Base-by-base conservation (phyloP, 139 green algal genomes). In the Coccomyxa sp. region DNA sequence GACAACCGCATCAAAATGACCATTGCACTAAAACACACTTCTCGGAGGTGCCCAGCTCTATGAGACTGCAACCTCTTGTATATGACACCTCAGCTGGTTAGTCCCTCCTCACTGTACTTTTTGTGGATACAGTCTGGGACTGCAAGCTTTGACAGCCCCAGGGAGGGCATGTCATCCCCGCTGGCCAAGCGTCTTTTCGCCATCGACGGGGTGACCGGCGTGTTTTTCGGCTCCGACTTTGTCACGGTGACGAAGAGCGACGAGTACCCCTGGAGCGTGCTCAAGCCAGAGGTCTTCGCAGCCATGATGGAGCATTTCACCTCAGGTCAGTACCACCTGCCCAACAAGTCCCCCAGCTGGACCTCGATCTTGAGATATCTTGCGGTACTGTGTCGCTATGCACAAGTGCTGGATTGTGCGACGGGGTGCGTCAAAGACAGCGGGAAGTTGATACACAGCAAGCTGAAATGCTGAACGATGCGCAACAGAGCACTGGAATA, bases 211-310 rank as follows among this genome's bases (percentile, higher is more conserved):
- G 91, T 98, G 0, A 89, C 87, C 9, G 60, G 85, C 21, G 94
- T 99, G 13, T 99, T 99, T 77, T 98, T 98, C 59, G 97, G 97
- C 13, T 92, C 91, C 18, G 96, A 99, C 86, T 99, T 99, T 86
- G 90, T 99, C 30, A 99, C 97, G 0, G 91, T 99, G 23, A 98
- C 97, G 21, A 99, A 99, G 84, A 90, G 10, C 32, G 95, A 96
- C 25, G 90, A 91, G 66, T 85, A 85, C 38, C 85, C 83, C 1
- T 98, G 96, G 96, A 85, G 87, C 0, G 86, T 95, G 63, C 84
- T 99, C 27, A 99, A 98, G 87, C 96, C 96, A 3, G 92, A 98
- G 58, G 84, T 99, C 21, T 99, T 98, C 90, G 96, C 95, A 0
- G 94, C 95, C 75, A 96, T 99, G 82, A 99, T 96, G 90, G 97